These are phyloP conservation scores for Fusarium virguliforme DNA, from an alignment of 2,329 filamentous ascomycete species.

Conservation along the genomic window DNA sequence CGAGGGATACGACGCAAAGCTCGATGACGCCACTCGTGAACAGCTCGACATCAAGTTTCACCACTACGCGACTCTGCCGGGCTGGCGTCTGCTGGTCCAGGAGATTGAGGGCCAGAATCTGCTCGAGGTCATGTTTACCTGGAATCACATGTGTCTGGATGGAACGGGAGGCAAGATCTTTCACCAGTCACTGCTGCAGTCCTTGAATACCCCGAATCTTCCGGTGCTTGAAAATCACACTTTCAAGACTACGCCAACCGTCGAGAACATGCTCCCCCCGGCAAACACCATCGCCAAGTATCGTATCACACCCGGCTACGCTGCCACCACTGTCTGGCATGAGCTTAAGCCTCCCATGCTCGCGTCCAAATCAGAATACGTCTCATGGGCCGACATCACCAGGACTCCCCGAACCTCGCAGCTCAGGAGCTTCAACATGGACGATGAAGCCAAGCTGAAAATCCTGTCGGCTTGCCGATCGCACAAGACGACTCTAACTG, in stretches of 20 bases:
- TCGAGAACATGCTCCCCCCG: neutral
- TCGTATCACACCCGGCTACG: neutral
- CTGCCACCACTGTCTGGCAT: neutral
- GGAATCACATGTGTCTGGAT: conserved; percentile 29
- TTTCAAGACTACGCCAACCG: neutral
- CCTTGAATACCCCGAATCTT: conserved; percentile 4
- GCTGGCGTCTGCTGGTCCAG: neutral
- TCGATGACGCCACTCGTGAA: neutral
- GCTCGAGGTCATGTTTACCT: conserved; percentile 29
- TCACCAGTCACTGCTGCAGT: conserved; percentile 30
- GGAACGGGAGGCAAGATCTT: conserved; percentile 36
- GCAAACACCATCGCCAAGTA: conserved; percentile 3
- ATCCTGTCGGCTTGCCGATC: conserved; percentile 9
- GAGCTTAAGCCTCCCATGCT: conserved; percentile 5
- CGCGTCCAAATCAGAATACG: neutral
- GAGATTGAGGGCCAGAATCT: conserved; percentile 3
- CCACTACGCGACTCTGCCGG: neutral
- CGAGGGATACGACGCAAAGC: neutral
- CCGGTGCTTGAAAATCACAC: neutral
- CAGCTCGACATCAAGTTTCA: neutral
- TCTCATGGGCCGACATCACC: neutral
- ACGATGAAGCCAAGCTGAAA: neutral
- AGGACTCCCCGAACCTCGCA: neutral
- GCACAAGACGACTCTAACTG: neutral
- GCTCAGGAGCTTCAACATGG: neutral